phyloP scores from a whole-genome alignment of 225 moss, liverwort and hornwort genomes.

The Marchantia polymorpha region DNA sequence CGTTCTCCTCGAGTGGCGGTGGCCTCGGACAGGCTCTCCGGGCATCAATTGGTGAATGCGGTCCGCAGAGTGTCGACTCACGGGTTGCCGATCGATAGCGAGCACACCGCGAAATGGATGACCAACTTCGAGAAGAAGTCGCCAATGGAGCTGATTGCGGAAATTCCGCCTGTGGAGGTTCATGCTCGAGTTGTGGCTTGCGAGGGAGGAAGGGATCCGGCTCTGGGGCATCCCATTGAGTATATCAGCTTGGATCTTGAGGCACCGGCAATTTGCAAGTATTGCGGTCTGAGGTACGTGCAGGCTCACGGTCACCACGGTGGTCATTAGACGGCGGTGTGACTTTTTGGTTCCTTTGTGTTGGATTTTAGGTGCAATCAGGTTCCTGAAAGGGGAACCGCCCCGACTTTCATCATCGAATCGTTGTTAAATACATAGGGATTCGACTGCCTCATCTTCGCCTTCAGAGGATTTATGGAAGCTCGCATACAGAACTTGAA shows the following conservation, averaged over 20 bases:
- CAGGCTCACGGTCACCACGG: slow-evolving; percentile 29
- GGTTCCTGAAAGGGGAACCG: background rate
- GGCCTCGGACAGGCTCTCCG: background rate
- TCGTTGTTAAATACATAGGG: background rate
- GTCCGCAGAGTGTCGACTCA: slow-evolving; percentile 1
- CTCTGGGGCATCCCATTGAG: slow-evolving; percentile 84
- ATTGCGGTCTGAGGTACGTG: slow-evolving; percentile 62
- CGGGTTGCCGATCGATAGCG: slow-evolving; percentile 15
- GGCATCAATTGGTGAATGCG: slow-evolving; percentile 11
- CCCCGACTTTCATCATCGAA: background rate
- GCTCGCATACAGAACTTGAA: background rate
- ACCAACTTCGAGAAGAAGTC: slow-evolving; percentile 52
- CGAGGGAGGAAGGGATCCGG: slow-evolving; percentile 80
- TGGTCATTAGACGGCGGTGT: background rate
- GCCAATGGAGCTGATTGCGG: slow-evolving; percentile 72
- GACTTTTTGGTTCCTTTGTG: background rate
- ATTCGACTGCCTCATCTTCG: slow-evolving; percentile 4
- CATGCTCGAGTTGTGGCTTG: slow-evolving; percentile 70
- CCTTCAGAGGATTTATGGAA: background rate
- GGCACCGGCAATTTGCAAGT: slow-evolving; percentile 50
- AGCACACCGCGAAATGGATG: slow-evolving; percentile 81
- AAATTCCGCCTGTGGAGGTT: slow-evolving; percentile 72
- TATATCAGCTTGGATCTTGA: slow-evolving; percentile 70
- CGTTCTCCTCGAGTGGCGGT: background rate
- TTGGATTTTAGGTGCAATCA: background rate